A percentile compares a stretch with the other conserved stretches of the same genome.
phyloP scores from a whole-genome alignment of 164 flowering plant genomes.

The Sextonia rubra region DNA sequence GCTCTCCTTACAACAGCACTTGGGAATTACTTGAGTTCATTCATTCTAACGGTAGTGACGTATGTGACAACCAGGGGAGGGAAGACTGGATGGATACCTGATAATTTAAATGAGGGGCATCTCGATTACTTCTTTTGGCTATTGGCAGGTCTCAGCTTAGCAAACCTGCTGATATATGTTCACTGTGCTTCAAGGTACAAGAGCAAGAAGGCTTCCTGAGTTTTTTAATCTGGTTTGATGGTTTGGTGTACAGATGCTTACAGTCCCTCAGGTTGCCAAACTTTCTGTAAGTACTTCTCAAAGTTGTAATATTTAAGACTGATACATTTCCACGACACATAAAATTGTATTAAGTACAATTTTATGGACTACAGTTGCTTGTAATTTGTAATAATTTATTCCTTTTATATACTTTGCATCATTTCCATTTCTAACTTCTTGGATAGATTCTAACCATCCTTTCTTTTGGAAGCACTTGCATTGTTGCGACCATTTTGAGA shows the following conservation, averaged over 20 bases:
- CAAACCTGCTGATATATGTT: slow-evolving; percentile 47
- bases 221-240: not conserved
- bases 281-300: not conserved
- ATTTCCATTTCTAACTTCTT: not conserved
- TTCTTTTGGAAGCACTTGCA: not conserved
- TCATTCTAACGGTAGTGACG: slow-evolving; percentile 55
- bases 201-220: slow-evolving; percentile 41
- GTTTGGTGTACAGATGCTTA: not conserved
- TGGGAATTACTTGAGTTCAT: slow-evolving; percentile 65
- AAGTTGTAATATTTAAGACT: not conserved
- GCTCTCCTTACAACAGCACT: slow-evolving; percentile 48
- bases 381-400: not conserved
- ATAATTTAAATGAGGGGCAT: slow-evolving; percentile 65
- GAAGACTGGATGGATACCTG: slow-evolving; percentile 58
- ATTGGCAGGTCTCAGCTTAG: slow-evolving; percentile 56
- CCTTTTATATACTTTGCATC: not conserved
- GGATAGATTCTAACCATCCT: not conserved
- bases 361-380: not conserved
- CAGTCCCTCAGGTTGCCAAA: not conserved
- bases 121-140: slow-evolving; percentile 78
- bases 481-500: not conserved
- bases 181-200: slow-evolving; percentile 44
- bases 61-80: slow-evolving; percentile 48
- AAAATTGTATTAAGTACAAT: not conserved
- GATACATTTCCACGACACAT: not conserved